Evolutionary conservation across 345 rosid genomes (phyloP), one percentile per base, ranked within the genome.

Genomic region (Erysimum cheiranthoides): DNA sequence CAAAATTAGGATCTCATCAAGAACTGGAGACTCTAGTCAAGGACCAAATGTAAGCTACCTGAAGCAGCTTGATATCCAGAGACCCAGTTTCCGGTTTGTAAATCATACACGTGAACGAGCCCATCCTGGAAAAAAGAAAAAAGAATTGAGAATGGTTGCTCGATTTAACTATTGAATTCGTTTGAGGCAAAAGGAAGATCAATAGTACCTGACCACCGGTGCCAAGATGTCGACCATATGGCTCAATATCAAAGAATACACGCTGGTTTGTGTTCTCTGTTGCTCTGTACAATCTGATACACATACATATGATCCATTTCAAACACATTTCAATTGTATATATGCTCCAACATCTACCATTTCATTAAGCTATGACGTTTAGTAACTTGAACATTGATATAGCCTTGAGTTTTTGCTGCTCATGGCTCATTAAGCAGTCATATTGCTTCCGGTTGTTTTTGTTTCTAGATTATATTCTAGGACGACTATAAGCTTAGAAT

Each of bases 1-100:
- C 8, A 18, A 17, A 12, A 51, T 67, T 39, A 68, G 47, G 6
- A 68, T 61, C 69, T 61, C 39, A 68, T 61, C 16, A 73, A 5
- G 40, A 63, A 12, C 14, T 61, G 7, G 12, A 52, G 17, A 61
- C 1, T 18, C 14, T 56, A 66, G 3, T 34, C 12, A 52, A 51
- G 70, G 60, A 60, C 17, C 11, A 49, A 64, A 10, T 14, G 31
- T 65, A 8, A 9, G 35, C 28, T 59, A 90, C 99, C 99, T 74
- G 93, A 82, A 53, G 98, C 97, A 76, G 93, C 99, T 82, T 85
- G 97, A 83, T 89, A 95, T 57, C 93, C 88, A 42, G 90, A 87
- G 47, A 73, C 75, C 99, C 99, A 94, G 74, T 87, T 89, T 53
- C 97, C 98, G 3, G 84, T 90, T 80, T 92, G 97, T 35, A 95